Evolutionary conservation across 805 yeast species (phyloP).

Genomic region (Lachancea fermentati): DNA sequence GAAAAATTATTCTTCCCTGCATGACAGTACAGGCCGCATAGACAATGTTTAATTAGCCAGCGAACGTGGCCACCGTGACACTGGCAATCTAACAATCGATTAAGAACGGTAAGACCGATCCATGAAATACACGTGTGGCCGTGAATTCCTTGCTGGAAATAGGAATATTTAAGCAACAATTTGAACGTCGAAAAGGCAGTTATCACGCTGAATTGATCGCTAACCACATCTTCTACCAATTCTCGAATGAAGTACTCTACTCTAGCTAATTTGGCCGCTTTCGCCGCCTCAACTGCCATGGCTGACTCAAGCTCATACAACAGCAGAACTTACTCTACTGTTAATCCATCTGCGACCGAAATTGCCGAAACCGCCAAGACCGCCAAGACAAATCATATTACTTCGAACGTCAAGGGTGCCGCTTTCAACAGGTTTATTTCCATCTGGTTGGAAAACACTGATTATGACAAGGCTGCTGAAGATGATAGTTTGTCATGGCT

Average conservation of each 20-base stretch:
- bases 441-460: constrained; percentile 49
- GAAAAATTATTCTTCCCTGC: neutral
- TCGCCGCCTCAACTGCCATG: constrained; percentile 1
- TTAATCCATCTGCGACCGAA: constrained; percentile 31
- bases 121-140: neutral
- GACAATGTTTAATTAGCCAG: neutral
- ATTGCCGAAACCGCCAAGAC: constrained; percentile 33
- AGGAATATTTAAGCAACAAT: neutral
- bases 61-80: neutral
- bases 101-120: neutral
- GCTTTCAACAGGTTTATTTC: constrained; percentile 37
- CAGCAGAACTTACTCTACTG: constrained; percentile 27
- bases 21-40: neutral
- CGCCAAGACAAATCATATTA: constrained; percentile 29
- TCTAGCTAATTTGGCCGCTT: neutral
- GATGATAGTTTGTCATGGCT: constrained; percentile 40
- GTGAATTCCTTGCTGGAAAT: neutral
- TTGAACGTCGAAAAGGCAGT: neutral
- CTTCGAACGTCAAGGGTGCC: constrained; percentile 36
- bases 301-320: constrained; percentile 2
- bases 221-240: neutral
- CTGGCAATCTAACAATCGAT: neutral
- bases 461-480: constrained; percentile 45
- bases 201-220: neutral
- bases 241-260: constrained; percentile 1